Percentiles rank a stretch among this genome's conserved stretches.
Conservation (phyloP, 257 asterid genomes). For the Linaria vulgaris region DNA sequence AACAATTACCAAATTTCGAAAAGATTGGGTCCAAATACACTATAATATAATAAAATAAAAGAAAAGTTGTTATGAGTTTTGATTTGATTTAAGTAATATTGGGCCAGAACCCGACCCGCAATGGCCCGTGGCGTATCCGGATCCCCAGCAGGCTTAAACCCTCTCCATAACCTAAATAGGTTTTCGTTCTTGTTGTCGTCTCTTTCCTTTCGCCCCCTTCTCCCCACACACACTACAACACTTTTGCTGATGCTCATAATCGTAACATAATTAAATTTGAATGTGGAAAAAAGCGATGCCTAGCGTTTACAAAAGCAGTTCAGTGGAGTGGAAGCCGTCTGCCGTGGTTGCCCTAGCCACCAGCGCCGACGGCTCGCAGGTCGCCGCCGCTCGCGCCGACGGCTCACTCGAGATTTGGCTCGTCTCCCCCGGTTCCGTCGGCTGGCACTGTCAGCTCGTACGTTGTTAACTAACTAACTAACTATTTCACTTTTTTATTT, state of each 20-base stretch:
- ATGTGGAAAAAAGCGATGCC: conserved; percentile 38
- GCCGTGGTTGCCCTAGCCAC: conserved; percentile 90
- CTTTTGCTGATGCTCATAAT: too few species aligned
- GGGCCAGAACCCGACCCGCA: neutral
- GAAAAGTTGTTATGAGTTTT: too few species aligned
- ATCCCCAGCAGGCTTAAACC: conserved; percentile 29
- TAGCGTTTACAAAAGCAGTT: conserved; percentile 46
- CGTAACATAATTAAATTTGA: too few species aligned
- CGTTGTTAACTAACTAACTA: conserved; percentile 20
- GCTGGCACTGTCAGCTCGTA: conserved; percentile 99
- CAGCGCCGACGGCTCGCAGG: conserved; percentile 84
- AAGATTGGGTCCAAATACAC: too few species aligned
- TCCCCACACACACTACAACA: too few species aligned
- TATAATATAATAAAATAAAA: too few species aligned
- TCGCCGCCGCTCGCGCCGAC: conserved; percentile 94
- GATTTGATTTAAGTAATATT: too few species aligned
- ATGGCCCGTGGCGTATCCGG: neutral
- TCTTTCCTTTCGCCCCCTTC: too few species aligned
- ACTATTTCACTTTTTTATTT: conserved; percentile 1
- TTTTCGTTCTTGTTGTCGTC: too few species aligned
- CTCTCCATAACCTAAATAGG: too few species aligned
- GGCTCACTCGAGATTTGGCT: conserved; percentile 96
- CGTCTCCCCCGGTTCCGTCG: conserved; percentile 96
- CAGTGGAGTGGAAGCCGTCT: conserved; percentile 87
- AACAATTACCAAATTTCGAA: too few species aligned